These are phyloP conservation scores for Ambrosiella xylebori DNA, from an alignment of 2,329 filamentous ascomycete species.

Conservation along the genomic window DNA sequence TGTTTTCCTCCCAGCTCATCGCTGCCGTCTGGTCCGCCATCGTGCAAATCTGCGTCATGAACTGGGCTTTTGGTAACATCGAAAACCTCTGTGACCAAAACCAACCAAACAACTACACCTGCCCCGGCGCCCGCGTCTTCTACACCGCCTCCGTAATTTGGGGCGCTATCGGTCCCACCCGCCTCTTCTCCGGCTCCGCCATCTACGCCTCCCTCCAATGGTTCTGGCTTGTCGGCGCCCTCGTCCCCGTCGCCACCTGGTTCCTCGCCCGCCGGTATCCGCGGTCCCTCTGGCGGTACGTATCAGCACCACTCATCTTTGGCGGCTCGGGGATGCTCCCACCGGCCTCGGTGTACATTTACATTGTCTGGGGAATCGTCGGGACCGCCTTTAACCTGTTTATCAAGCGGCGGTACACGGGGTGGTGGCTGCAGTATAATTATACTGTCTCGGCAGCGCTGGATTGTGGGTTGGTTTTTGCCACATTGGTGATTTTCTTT, in stretches of 20 bases:
- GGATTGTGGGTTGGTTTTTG: conserved; percentile 49
- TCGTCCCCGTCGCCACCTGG: conserved; percentile 47
- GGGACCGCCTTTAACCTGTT: conserved; percentile 53
- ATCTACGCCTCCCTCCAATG: conserved; percentile 48
- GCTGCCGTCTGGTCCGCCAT: conserved; percentile 45
- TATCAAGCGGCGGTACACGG: conserved; percentile 45
- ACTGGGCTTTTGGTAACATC: conserved; percentile 47
- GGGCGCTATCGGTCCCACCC: conserved; percentile 53
- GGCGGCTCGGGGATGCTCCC: conserved; percentile 46
- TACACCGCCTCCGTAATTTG: conserved; percentile 57
- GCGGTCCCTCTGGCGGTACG: conserved; percentile 42
- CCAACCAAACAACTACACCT: conserved; percentile 39
- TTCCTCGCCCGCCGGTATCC: conserved; percentile 44
- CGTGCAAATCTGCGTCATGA: conserved; percentile 47
- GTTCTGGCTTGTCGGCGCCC: conserved; percentile 53
- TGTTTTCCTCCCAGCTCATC: conserved; percentile 42
- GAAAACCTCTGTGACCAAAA: conserved; percentile 38
- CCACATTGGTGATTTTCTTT: conserved; percentile 53
- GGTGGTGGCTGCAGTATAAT: conserved; percentile 67
- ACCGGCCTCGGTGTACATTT: conserved; percentile 53
- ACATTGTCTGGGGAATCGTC: conserved; percentile 52
- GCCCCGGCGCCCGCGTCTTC: conserved; percentile 36
- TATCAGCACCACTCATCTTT: conserved; percentile 52
- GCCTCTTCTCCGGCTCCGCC: conserved; percentile 48
- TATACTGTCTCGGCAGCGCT: conserved; percentile 57